Percentiles rank a stretch among this genome's conserved stretches.
Evolutionary conservation across 805 yeast genomes (phyloP).

Genomic region (Hagleromyces aurorensis): DNA sequence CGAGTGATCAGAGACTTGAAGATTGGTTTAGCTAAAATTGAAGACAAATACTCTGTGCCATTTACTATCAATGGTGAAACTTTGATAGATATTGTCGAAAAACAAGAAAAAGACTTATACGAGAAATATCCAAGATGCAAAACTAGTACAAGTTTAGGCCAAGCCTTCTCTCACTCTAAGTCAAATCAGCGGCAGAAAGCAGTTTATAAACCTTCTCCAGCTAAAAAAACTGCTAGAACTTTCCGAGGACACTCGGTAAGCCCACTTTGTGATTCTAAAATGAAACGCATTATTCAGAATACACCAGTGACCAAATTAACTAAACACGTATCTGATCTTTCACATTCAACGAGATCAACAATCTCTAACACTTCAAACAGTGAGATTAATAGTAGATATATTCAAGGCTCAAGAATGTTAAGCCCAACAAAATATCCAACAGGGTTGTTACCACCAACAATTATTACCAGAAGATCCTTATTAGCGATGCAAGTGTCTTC

Average conservation of each 20-base stretch:
- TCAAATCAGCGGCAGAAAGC: conserved; percentile 1
- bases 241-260: too few relatives aligned
- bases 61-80: conserved; percentile 27
- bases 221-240: too few relatives aligned
- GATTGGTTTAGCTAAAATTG: conserved; percentile 41
- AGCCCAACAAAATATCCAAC: conserved; percentile 12
- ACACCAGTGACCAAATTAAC: too few relatives aligned
- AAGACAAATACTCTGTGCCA: conserved; percentile 33
- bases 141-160: conserved; percentile 9
- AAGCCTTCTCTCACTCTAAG: conserved; percentile 2
- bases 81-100: conserved; percentile 22
- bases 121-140: conserved; percentile 30
- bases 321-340: too few relatives aligned
- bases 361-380: too few relatives aligned
- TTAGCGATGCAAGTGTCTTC: conserved; percentile 11
- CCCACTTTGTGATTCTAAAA: too few relatives aligned
- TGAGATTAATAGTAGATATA: conserved; percentile 8
- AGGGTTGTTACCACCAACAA: conserved; percentile 12
- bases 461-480: conserved; percentile 8
- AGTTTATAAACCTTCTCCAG: background rate
- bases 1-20: conserved; percentile 46
- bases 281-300: too few relatives aligned
- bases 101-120: conserved; percentile 28
- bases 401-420: conserved; percentile 10
- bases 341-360: too few relatives aligned